phyloP scores from a whole-genome alignment of 148 eudicot genomes.

The Cornus kousa region DNA sequence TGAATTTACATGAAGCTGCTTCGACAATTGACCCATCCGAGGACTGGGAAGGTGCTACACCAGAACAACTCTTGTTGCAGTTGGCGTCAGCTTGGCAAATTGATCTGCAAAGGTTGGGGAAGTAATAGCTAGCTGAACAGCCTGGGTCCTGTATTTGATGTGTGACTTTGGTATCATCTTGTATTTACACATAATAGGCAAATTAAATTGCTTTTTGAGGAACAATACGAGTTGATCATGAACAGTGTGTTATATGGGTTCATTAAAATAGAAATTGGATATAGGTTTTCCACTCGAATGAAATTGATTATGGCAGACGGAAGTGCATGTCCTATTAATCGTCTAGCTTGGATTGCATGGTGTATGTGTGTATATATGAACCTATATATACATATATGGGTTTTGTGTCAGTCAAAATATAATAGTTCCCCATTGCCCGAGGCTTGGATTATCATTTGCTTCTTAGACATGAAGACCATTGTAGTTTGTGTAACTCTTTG shows the following conservation, averaged over 20 bases:
- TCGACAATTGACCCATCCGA: conserved; percentile 68
- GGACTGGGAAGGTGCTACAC: conserved; percentile 91
- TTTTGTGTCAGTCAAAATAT: no score
- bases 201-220: not conserved
- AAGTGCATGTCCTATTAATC: no score
- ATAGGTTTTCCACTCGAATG: not conserved
- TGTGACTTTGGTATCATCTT: not conserved
- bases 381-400: no score
- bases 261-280: not conserved
- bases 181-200: not conserved
- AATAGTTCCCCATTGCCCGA: no score
- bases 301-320: not conserved
- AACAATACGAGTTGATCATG: not conserved
- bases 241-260: not conserved
- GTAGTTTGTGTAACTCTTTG: no score
- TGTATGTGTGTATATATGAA: no score
- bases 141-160: not conserved
- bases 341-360: no score
- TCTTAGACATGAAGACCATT: no score
- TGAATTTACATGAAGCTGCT: conserved; percentile 69
- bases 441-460: no score
- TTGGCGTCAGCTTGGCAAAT: conserved; percentile 89
- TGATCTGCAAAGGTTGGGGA: conserved; percentile 64
- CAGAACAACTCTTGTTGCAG: conserved; percentile 83
- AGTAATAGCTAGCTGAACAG: conserved; percentile 23